Evolutionary conservation across 2,329 filamentous ascomycete genomes (phyloP).

Genomic region (Aspergillus neoniger): DNA sequence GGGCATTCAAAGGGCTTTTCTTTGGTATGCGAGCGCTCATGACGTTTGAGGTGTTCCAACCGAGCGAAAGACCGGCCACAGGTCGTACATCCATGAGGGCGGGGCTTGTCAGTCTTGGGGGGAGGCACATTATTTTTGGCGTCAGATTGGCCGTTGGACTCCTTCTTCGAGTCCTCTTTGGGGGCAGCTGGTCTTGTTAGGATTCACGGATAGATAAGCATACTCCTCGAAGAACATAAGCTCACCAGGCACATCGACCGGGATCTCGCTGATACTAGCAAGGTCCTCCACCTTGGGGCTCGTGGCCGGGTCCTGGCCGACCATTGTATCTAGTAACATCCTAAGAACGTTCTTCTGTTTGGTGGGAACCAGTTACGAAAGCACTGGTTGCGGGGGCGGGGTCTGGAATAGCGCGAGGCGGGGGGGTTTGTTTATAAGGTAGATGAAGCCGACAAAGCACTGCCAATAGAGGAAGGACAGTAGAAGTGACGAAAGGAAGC

Average conservation of each 20-base stretch:
- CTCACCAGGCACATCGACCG: constrained; percentile 43
- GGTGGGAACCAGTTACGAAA: constrained; percentile 3
- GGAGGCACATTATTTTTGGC: constrained; percentile 57
- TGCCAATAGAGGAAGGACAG: neutral
- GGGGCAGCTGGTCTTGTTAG: constrained; percentile 25
- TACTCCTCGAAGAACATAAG: constrained; percentile 16
- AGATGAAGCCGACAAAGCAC: neutral
- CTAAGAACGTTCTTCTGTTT: constrained; percentile 13
- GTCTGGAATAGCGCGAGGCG: neutral
- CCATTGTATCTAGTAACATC: constrained; percentile 44
- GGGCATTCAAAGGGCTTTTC: constrained; percentile 98
- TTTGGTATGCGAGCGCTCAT: constrained; percentile 97
- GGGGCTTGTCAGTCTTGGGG: constrained; percentile 95
- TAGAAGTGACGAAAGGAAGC: neutral
- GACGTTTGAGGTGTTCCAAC: constrained; percentile 93
- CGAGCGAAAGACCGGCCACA: constrained; percentile 92
- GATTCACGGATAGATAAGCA: constrained; percentile 17
- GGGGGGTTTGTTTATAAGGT: neutral
- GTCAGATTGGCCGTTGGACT: constrained; percentile 28
- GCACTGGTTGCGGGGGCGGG: constrained; percentile 2
- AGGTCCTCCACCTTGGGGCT: constrained; percentile 42
- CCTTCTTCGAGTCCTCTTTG: constrained; percentile 34
- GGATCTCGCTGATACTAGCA: constrained; percentile 45
- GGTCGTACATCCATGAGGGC: constrained; percentile 89
- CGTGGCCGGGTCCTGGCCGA: constrained; percentile 36